Evolutionary conservation across 2,329 filamentous ascomycete species (phyloP), one percentile per base, ranked within the genome.

Genomic region (Cladophialophora exuberans): DNA sequence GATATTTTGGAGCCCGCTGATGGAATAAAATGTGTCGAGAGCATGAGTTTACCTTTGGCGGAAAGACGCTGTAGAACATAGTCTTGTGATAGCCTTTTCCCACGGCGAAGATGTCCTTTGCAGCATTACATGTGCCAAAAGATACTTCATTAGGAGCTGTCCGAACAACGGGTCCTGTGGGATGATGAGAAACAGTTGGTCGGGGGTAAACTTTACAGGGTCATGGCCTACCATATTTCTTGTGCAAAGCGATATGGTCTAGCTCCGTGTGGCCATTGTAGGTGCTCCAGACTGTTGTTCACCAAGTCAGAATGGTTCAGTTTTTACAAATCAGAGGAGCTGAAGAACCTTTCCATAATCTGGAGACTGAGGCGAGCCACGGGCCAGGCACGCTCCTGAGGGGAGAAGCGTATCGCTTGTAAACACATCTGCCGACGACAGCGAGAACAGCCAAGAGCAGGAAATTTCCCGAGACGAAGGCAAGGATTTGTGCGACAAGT

Each of bases 61-160:
- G 79, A 63, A 82, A 82, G 6, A 82, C 79, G 35, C 65, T 69
- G 64, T 81, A 81, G 58, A 80, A 81, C 53, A 73, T 67, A 1
- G 78, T 80, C 70, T 81, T 81, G 68, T 75, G 72, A 68, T 80
- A 80, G 17, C 76, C 72, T 64, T 78, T 79, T 11, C 79, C 79
- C 0, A 77, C 77, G 31, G 72, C 72, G n/a, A 80, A 68, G 13
- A 81, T 62, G 38, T 70, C 66, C 3, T 77, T 71, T 6, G 77
- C 74, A 0, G 75, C 74, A 54, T 74, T 68, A 2, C 77, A 76
- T 2, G 75, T 77, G 0, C 74, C 65, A 23, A 80, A 64, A 0
- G 77, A 78, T 4, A 80, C 69, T 64, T 80, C 77, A 61, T 77
- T 67, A 4, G 78, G 77, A 1, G 73, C 74, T 28, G 79, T 76